phyloP scores from a whole-genome alignment of 192 early-diverging fungal species.

The Dissophora globulifera region DNA sequence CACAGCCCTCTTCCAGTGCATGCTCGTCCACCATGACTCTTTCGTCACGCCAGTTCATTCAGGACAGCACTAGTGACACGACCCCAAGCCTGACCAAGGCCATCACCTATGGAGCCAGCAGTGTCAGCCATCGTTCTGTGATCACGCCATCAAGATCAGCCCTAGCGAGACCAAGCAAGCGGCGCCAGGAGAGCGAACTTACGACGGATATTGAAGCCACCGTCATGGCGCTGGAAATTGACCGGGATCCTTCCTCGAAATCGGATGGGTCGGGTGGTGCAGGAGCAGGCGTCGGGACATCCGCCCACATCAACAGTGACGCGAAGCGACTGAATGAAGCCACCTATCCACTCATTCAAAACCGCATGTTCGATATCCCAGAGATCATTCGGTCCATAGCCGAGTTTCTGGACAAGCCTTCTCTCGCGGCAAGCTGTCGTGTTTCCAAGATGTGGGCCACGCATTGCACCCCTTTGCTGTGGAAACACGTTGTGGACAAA shows the following conservation, averaged over 20 bases:
- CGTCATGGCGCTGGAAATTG: slow-evolving; percentile 18
- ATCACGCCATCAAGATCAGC: background rate
- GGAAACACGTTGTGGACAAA: slow-evolving; percentile 41
- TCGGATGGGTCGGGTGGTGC: no score
- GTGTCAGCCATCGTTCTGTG: background rate
- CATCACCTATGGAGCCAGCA: background rate
- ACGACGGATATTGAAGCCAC: slow-evolving; percentile 15
- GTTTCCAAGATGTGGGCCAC: slow-evolving; percentile 28
- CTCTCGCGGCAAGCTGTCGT: slow-evolving; percentile 33
- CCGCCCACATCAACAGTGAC: background rate
- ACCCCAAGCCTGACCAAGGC: background rate
- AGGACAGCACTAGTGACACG: background rate
- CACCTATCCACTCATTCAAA: slow-evolving; percentile 14
- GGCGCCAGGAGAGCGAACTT: slow-evolving; percentile 18
- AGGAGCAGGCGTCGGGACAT: no score
- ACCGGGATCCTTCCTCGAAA: slow-evolving; percentile 1
- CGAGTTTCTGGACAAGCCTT: slow-evolving; percentile 48
- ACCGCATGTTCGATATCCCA: slow-evolving; percentile 45
- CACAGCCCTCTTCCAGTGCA: background rate
- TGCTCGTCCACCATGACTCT: background rate
- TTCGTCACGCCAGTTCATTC: background rate
- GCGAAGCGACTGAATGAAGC: background rate
- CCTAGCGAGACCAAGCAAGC: slow-evolving; percentile 6
- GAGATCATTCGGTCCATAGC: slow-evolving; percentile 41
- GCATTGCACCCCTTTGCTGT: slow-evolving; percentile 35